Conservation (phyloP, 106 monocot species). For the Allium fistulosum region DNA sequence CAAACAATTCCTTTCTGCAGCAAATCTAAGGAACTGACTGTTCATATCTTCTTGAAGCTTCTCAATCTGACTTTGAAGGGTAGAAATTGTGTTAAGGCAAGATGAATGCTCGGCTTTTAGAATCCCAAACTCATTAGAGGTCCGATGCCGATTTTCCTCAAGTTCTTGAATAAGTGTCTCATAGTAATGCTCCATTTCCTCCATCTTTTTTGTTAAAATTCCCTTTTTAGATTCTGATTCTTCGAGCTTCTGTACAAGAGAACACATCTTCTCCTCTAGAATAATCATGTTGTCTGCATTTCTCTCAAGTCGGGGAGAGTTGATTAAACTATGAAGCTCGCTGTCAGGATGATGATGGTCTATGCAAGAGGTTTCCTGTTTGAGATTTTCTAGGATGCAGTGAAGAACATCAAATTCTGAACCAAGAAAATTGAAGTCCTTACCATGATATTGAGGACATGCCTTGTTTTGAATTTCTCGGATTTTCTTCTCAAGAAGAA, state of each 20-base stretch:
- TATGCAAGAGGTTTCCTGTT: constrained; percentile 16
- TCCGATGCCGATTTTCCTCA: constrained; percentile 61
- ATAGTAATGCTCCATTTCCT: constrained; percentile 83
- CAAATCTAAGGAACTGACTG: constrained; percentile 45
- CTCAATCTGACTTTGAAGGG: constrained; percentile 63
- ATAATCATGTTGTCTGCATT: constrained; percentile 12
- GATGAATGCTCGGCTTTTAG: constrained; percentile 62
- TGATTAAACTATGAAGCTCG: constrained; percentile 7
- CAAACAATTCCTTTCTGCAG: constrained; percentile 52
- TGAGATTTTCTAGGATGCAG: constrained; percentile 45
- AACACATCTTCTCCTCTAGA: constrained; percentile 55
- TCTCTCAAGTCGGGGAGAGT: constrained; percentile 12
- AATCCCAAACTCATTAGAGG: constrained; percentile 51
- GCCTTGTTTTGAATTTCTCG: constrained; percentile 60
- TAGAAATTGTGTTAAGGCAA: constrained; percentile 67
- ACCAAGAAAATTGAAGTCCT: constrained; percentile 29
- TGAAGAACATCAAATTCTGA: constrained; percentile 62
- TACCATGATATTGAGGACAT: constrained; percentile 26
- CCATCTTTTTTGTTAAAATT: constrained; percentile 60
- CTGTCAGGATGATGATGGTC: constrained; percentile 11
- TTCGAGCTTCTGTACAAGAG: constrained; percentile 60
- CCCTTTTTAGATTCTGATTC: constrained; percentile 62
- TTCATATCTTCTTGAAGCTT: constrained; percentile 70
- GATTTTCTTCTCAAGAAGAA: constrained; percentile 60
- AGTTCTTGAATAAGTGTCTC: constrained; percentile 80